Conservation (phyloP, 352 stramenopile species). For the Globisporangium splendens region DNA sequence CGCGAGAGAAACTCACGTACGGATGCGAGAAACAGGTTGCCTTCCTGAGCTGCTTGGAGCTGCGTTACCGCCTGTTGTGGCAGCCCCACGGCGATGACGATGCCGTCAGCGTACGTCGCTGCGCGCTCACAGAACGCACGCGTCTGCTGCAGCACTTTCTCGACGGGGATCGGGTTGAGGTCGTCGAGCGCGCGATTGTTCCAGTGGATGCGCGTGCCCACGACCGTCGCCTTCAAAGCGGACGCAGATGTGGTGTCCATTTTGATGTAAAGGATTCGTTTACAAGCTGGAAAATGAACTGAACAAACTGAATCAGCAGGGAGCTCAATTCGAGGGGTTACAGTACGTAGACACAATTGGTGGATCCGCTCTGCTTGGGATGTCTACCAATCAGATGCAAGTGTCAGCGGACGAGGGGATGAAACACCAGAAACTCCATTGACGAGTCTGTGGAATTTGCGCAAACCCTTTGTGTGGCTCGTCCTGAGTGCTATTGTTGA, state of each 20-base stretch:
- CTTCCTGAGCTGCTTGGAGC: background rate
- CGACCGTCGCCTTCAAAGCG: slow-evolving; percentile 20
- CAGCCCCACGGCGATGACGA: slow-evolving; percentile 58
- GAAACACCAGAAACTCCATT: no score
- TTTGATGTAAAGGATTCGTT: background rate
- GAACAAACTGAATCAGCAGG: no score
- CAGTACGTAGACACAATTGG: no score
- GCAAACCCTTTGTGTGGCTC: no score
- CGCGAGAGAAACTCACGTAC: slow-evolving; percentile 35
- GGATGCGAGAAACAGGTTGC: slow-evolving; percentile 32
- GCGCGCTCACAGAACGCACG: slow-evolving; percentile 46
- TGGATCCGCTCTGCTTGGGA: no score
- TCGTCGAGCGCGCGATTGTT: slow-evolving; percentile 48
- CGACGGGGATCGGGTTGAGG: slow-evolving; percentile 28
- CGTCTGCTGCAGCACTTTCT: slow-evolving; percentile 43
- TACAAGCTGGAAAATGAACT: no score
- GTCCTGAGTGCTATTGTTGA: no score
- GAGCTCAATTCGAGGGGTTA: no score
- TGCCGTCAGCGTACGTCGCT: slow-evolving; percentile 38
- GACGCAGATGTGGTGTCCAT: background rate
- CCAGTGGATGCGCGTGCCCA: slow-evolving; percentile 70
- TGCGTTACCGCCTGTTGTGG: slow-evolving; percentile 14
- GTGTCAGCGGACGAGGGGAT: no score
- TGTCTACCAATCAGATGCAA: no score
- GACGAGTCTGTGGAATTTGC: no score